Evolutionary conservation across 2,329 filamentous ascomycete genomes (phyloP).

Genomic region (Aureobasidium sp.): DNA sequence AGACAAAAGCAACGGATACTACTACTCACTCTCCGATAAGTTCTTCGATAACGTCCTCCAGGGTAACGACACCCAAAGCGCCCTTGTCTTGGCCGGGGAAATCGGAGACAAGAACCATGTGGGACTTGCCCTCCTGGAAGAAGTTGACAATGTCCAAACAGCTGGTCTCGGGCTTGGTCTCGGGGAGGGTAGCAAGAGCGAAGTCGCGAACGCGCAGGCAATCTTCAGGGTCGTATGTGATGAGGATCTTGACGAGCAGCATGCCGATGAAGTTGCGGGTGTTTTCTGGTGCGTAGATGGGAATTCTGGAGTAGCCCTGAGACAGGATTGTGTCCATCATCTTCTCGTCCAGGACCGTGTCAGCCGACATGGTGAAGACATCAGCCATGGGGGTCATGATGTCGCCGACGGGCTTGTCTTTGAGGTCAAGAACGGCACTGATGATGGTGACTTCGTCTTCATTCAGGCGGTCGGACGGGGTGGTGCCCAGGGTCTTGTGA

Average conservation of each 20-base stretch:
- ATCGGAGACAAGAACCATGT: constrained; percentile 95
- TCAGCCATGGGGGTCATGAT: constrained; percentile 99
- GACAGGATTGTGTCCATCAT: constrained; percentile 93
- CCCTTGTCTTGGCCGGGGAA: constrained; percentile 83
- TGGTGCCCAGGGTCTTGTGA: constrained; percentile 81
- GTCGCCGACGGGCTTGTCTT: constrained; percentile 86
- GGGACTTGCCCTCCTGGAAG: constrained; percentile 97
- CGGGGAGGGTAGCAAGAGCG: constrained; percentile 83
- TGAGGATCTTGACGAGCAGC: constrained; percentile 96
- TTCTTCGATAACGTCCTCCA: constrained; percentile 98
- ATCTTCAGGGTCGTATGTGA: constrained; percentile 97
- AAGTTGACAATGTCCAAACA: constrained; percentile 99
- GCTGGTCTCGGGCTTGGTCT: constrained; percentile 90
- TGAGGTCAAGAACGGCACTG: constrained; percentile 88
- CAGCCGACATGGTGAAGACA: constrained; percentile 93
- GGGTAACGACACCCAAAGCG: constrained; percentile 83
- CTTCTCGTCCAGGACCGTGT: constrained; percentile 82
- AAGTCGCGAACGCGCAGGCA: constrained; percentile 80
- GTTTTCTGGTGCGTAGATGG: constrained; percentile 81
- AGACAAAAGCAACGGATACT: neutral
- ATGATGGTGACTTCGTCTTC: constrained; percentile 99
- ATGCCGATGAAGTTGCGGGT: constrained; percentile 88
- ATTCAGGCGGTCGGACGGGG: constrained; percentile 76
- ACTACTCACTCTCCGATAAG: constrained; percentile 83
- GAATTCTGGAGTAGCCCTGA: constrained; percentile 91